Evolutionary conservation across 345 rosid genomes (phyloP), one percentile per base, ranked within the genome.

Genomic region (Streptanthus diversifolius): DNA sequence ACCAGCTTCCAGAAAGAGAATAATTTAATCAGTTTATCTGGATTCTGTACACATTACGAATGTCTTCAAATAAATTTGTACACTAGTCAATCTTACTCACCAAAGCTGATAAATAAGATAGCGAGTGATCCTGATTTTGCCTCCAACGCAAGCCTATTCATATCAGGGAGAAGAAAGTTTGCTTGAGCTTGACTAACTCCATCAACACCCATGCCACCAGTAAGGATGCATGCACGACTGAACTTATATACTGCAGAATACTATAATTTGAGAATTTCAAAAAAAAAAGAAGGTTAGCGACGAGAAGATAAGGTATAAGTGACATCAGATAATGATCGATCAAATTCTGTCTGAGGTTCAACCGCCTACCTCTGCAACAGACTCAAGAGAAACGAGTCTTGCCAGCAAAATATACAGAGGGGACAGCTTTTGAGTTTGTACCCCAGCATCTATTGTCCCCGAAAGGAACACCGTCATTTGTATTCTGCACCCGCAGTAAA

Each of bases 211-310:
- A 79, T n/a, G 73, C 83, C 88, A 82, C 86, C 81, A 66, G 88
- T 90, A 82, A 95, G 70, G 70, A 88, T 74, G 68, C 92, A 88
- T 7, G 92, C 93, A 70, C 90, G 90, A 55, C 84, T 91, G 74
- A 88, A 95, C 77, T 81, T 86, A 77, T 92, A 95, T 66, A 83
- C 93, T 80, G 93, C 95, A 85, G 96, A 87, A 79, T 87, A 81
- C 99, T 95, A 82, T 74, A 80, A 79, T 71, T 81, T 74, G 76
- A 79, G 73, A 78, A 66, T 63, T 75, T 52, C 19, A 27, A 65
- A 37, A 25, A 73, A 77, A 58, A 52, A 66, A 77, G 57, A 61
- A 80, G 56, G 74, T 73, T 63, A 77, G 71, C 57, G 33, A 77
- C 54, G 36, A 51, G 76, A 59, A 44, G 41, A 14, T 44, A 52